These are phyloP conservation scores for Tremella mesenterica DNA, from an alignment of 768 basidiomycete genomes.

Conservation along the genomic window DNA sequence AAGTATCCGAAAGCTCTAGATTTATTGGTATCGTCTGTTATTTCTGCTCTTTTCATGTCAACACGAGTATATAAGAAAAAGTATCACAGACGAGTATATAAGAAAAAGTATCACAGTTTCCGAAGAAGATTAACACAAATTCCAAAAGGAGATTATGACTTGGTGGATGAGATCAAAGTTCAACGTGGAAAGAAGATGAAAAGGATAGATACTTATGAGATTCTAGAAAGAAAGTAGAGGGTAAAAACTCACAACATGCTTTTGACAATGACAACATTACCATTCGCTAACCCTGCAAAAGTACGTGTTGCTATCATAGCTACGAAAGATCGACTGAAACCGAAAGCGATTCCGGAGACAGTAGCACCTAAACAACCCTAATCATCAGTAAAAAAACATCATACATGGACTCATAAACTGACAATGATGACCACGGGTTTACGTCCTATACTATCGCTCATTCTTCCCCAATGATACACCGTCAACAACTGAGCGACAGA, in stretches of 20 bases:
- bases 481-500: conserved; percentile 30
- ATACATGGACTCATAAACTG: not conserved
- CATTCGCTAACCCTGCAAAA: conserved; percentile 28
- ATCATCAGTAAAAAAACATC: conserved; percentile 5
- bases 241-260: conserved; percentile 26
- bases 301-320: conserved; percentile 22
- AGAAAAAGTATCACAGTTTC: too few relatives aligned
- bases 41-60: conserved; percentile 21
- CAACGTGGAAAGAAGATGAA: too few relatives aligned
- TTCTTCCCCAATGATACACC: conserved; percentile 32
- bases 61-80: not conserved
- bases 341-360: conserved; percentile 28
- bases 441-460: conserved; percentile 26
- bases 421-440: conserved; percentile 33
- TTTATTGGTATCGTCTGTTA: conserved; percentile 33
- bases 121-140: too few relatives aligned
- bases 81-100: not conserved
- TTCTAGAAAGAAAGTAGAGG: too few relatives aligned
- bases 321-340: conserved; percentile 23
- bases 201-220: too few relatives aligned
- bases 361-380: conserved; percentile 29
- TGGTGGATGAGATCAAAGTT: too few relatives aligned
- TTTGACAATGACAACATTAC: conserved; percentile 33
- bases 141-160: not conserved
- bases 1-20: conserved; percentile 32